These are phyloP conservation scores for slime mould (Dictyostelium discoideum) DNA, from an alignment of 78 protist species.

Conservation along the genomic window DNA sequence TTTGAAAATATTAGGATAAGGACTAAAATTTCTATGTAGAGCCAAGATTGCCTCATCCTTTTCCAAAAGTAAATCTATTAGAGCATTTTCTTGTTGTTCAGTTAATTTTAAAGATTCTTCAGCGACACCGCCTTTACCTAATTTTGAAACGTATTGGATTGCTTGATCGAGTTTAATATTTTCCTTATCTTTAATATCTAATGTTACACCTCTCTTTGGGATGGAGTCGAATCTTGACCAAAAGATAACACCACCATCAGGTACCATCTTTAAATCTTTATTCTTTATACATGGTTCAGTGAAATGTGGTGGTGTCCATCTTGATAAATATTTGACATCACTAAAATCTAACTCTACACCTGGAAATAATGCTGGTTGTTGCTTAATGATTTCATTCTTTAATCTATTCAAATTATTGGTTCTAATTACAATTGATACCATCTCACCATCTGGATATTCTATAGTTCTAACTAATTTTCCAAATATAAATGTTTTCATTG, in stretches of 20 bases:
- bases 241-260: constrained; percentile 66
- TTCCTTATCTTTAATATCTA: constrained; percentile 62
- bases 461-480: constrained; percentile 59
- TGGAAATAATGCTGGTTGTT: constrained; percentile 73
- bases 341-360: constrained; percentile 48
- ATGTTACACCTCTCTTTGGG: constrained; percentile 64
- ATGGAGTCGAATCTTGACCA: constrained; percentile 58
- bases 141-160: constrained; percentile 16
- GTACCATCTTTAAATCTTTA: constrained; percentile 49
- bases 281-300: constrained; percentile 47
- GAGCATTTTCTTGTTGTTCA: constrained; percentile 55
- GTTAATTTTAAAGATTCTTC: constrained; percentile 19
- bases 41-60: constrained; percentile 61
- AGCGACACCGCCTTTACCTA: constrained; percentile 26
- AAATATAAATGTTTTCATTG: constrained; percentile 49
- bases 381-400: constrained; percentile 61
- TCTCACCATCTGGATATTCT: constrained; percentile 78
- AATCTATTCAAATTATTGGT: constrained; percentile 57
- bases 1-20: constrained; percentile 25
- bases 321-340: constrained; percentile 42
- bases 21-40: constrained; percentile 43
- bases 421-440: constrained; percentile 60
- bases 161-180: constrained; percentile 61
- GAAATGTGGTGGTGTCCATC: constrained; percentile 81
- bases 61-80: constrained; percentile 57